phyloP scores from a whole-genome alignment of 805 yeast genomes.

The Henningerozyma blattae region DNA sequence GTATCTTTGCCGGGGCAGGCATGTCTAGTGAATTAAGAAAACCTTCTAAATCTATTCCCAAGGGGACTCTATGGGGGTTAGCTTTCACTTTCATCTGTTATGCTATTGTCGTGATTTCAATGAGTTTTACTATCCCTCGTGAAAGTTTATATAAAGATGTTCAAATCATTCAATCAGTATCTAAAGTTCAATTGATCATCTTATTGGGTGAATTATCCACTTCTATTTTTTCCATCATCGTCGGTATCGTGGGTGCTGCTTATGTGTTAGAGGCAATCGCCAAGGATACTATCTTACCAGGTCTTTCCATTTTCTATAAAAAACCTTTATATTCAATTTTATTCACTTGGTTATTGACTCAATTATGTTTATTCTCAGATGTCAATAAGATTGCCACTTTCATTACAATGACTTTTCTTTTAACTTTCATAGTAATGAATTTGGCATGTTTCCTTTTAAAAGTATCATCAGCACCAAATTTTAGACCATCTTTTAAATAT shows the following conservation, averaged over 20 bases:
- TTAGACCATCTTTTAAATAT: constrained; percentile 87
- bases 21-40: constrained; percentile 89
- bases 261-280: constrained; percentile 85
- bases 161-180: constrained; percentile 76
- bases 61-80: constrained; percentile 85
- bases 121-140: constrained; percentile 76
- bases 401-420: constrained; percentile 92
- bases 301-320: constrained; percentile 45
- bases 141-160: constrained; percentile 65
- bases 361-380: constrained; percentile 75
- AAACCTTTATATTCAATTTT: constrained; percentile 60
- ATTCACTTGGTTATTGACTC: constrained; percentile 74
- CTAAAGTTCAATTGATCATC: constrained; percentile 53
- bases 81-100: constrained; percentile 67
- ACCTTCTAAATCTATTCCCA: constrained; percentile 85
- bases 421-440: constrained; percentile 92
- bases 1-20: constrained; percentile 96
- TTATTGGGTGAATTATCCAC: constrained; percentile 88
- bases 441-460: constrained; percentile 83
- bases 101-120: constrained; percentile 63
- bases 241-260: constrained; percentile 95
- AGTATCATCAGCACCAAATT: constrained; percentile 93
- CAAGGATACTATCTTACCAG: constrained; percentile 79
- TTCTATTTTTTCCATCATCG: constrained; percentile 81
- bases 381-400: constrained; percentile 89